These are phyloP conservation scores for Boletellus deceptivus DNA, from an alignment of 1,284 basidiomycete genomes.

Conservation along the genomic window DNA sequence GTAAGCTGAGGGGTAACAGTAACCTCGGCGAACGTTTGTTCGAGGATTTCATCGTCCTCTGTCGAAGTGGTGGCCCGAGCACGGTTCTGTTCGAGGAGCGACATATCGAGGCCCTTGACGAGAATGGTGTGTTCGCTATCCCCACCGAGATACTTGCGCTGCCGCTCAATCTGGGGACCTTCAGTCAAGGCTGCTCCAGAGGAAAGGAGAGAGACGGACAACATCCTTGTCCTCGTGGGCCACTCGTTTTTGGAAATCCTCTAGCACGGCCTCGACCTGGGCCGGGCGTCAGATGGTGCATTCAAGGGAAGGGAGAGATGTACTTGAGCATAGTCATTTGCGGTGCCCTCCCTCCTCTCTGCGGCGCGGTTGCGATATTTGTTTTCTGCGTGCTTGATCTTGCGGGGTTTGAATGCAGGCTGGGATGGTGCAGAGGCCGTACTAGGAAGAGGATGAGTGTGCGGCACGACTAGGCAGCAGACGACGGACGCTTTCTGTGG, in stretches of 20 bases:
- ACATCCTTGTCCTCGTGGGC: slow-evolving; percentile 56
- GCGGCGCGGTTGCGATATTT: slow-evolving; percentile 70
- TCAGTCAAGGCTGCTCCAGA: background rate
- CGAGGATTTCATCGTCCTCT: slow-evolving; percentile 72
- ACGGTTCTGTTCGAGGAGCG: slow-evolving; percentile 81
- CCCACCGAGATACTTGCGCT: slow-evolving; percentile 83
- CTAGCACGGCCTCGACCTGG: slow-evolving; percentile 76
- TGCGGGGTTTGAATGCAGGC: slow-evolving; percentile 72
- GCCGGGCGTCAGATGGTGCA: slow-evolving; percentile 5
- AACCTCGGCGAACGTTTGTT: slow-evolving; percentile 60
- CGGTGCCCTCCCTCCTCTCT: slow-evolving; percentile 60
- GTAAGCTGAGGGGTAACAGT: slow-evolving; percentile 21
- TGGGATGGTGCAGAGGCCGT: slow-evolving; percentile 40
- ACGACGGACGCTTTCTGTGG: slow-evolving; percentile 22
- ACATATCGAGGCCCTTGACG: slow-evolving; percentile 88
- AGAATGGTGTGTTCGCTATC: slow-evolving; percentile 83
- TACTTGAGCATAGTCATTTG: slow-evolving; percentile 70
- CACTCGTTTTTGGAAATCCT: slow-evolving; percentile 73
- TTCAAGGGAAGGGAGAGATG: background rate
- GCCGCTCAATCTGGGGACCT: slow-evolving; percentile 62
- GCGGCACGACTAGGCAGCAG: slow-evolving; percentile 1
- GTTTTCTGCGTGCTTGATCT: slow-evolving; percentile 59
- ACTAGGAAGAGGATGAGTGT: slow-evolving; percentile 17
- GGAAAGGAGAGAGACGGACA: slow-evolving; percentile 38
- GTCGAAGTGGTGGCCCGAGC: slow-evolving; percentile 54